Conservation (phyloP, 2,329 filamentous ascomycete genomes). For the Colletotrichum orbiculare region DNA sequence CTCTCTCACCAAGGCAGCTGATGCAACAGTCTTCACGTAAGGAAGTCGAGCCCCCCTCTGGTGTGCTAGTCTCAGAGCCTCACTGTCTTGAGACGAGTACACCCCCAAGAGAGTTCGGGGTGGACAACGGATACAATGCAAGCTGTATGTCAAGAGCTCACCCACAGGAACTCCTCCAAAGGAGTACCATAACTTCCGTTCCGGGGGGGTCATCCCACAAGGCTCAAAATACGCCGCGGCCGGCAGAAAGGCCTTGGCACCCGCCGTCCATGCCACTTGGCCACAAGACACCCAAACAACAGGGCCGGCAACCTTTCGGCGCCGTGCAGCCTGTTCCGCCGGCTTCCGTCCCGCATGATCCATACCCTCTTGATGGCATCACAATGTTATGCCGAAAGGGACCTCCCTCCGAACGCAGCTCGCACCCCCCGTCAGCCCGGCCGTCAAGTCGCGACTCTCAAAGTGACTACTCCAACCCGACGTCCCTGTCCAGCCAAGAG, state of each 20-base stretch:
- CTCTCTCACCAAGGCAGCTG: conserved; percentile 14
- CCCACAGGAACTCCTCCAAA: conserved; percentile 75
- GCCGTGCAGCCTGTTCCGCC: conserved; percentile 69
- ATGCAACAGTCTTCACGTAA: conserved; percentile 2
- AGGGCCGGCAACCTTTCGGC: conserved; percentile 55
- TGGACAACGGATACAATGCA: conserved; percentile 1
- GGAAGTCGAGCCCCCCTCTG: conserved; percentile 5
- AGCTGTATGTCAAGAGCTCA: conserved; percentile 53
- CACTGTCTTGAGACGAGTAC: background rate
- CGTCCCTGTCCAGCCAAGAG: conserved; percentile 88
- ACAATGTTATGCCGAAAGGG: conserved; percentile 93
- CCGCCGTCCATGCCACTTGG: conserved; percentile 7
- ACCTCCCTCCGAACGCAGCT: conserved; percentile 65
- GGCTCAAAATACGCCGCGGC: conserved; percentile 57
- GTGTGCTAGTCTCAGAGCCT: conserved; percentile 2
- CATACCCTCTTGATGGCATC: conserved; percentile 95
- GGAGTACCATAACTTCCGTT: conserved; percentile 56
- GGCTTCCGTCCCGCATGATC: conserved; percentile 84
- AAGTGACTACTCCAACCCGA: conserved; percentile 91
- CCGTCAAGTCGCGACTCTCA: conserved; percentile 88
- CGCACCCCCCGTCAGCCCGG: conserved; percentile 68
- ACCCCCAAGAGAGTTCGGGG: background rate
- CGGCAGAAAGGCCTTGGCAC: conserved; percentile 19
- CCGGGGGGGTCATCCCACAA: conserved; percentile 63
- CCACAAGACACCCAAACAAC: conserved; percentile 40